A percentile compares a stretch with the other conserved stretches of the same genome.
Conservation (phyloP, 345 rosid genomes). For the Hibiscus tridactylites region DNA sequence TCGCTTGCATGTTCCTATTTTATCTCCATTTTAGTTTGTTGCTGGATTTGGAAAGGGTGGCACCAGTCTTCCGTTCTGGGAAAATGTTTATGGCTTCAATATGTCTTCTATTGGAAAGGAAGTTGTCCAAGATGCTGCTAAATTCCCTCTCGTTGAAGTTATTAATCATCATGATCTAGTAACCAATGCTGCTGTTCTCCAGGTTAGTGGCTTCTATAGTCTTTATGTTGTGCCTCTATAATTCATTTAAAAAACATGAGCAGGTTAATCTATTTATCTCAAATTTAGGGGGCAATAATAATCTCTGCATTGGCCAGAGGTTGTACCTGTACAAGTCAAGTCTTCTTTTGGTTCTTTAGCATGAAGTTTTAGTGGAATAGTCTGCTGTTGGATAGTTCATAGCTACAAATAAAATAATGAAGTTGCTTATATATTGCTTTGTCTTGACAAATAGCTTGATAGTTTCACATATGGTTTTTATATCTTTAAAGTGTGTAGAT, state of each 20-base stretch:
- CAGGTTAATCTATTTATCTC: neutral
- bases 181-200: slow-evolving; percentile 50
- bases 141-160: slow-evolving; percentile 63
- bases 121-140: slow-evolving; percentile 56
- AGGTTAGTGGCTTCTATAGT: slow-evolving; percentile 23
- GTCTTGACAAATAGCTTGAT: neutral
- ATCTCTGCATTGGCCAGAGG: neutral
- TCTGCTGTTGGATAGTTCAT: neutral
- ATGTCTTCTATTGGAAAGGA: slow-evolving; percentile 88
- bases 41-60: slow-evolving; percentile 91
- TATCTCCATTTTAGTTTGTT: slow-evolving; percentile 42
- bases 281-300: neutral
- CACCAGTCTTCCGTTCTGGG: slow-evolving; percentile 92
- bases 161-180: slow-evolving; percentile 55
- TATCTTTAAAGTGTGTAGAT: neutral
- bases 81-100: slow-evolving; percentile 75
- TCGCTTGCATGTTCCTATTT: slow-evolving; percentile 6
- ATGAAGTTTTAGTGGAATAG: neutral
- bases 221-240: neutral
- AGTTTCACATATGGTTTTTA: neutral
- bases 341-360: neutral
- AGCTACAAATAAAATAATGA: neutral
- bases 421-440: neutral
- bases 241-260: neutral
- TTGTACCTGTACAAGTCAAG: neutral